Base-by-base conservation (phyloP, 495 filamentous ascomycete genomes). In the Trichoderma orchidacearum region DNA sequence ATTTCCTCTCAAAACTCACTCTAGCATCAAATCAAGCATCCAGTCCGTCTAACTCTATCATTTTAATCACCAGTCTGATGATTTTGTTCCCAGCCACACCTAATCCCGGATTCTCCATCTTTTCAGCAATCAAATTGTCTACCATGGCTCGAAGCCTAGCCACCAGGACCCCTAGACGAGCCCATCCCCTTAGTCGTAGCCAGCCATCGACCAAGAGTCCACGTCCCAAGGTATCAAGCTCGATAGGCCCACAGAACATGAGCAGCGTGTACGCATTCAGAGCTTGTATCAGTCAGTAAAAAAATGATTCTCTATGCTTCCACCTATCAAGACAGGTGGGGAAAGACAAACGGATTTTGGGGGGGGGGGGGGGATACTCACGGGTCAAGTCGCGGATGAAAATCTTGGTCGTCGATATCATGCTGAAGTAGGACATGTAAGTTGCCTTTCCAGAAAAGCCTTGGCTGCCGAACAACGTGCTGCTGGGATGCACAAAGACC, bases 151-250 rank as follows among this genome's bases (percentile, higher is more conserved):
- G 75, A 52, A 98, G 68, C 53, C 90, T 76, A 13, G 85, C 87
- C 12, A 96, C 86, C 55, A 98, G 69, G 6, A 95, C 92, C 11
- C 93, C 93, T 54, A 98, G 91, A 21, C 94, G 75, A 2, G 94
- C 94, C 93, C 94, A 97, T 2, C 93, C 93, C 6, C 90, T 79
- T 23, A 97, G 71, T 30, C 87, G 77, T 32, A 97, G 68, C 94
- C 94, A 96, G 36, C 89, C 90, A 70, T 97, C 94, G 5, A 98
- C 89, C 13, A 96, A 72, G 2, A 98, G 72, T 3, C 94, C 93
- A 7, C 92, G 78, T 2, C 92, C 93, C 41, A 86, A 77, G 0
- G 90, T 95, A 68, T 98, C 93, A 2, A 98, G 79, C 48, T 78
- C 76, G 45, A 96, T 89, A 11, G 81, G 75, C 7, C 91, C 92